Evolutionary conservation across 75 land plant genomes (phyloP).

Genomic region (Cupressus sempervirens): DNA sequence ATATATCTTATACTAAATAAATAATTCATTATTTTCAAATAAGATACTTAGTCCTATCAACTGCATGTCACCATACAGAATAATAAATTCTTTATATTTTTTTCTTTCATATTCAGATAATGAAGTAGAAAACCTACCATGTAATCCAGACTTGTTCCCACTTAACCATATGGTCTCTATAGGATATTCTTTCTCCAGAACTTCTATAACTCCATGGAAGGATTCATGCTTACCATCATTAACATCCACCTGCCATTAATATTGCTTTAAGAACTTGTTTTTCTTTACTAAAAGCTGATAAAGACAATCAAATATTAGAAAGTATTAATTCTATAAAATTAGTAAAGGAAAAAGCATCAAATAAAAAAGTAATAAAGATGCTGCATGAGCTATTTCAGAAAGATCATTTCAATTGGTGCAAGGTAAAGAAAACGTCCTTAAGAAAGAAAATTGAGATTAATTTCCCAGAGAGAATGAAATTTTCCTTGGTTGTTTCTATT

Average conservation of each 20-base stretch:
- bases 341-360: not conserved
- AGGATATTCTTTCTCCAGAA: conserved; percentile 24
- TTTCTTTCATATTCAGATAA: not conserved
- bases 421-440: not conserved
- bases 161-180: conserved; percentile 26
- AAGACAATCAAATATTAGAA: not conserved
- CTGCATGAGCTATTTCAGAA: not conserved
- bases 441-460: not conserved
- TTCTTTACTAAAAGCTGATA: not conserved
- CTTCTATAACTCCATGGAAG: conserved; percentile 20
- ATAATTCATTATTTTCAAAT: not conserved
- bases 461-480: not conserved
- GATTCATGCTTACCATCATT: conserved; percentile 20
- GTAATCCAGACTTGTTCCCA: conserved; percentile 13
- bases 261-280: not conserved
- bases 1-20: not conserved
- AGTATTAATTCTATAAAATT: not conserved
- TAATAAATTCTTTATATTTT: not conserved
- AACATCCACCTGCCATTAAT: conserved; percentile 24
- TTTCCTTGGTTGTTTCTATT: not conserved
- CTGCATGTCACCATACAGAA: not conserved
- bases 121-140: not conserved
- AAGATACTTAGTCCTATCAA: not conserved
- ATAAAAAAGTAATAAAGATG: not conserved
- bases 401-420: not conserved